Evolutionary conservation across 192 early-diverging fungal species (phyloP).

Genomic region (Gonapodya sp.): DNA sequence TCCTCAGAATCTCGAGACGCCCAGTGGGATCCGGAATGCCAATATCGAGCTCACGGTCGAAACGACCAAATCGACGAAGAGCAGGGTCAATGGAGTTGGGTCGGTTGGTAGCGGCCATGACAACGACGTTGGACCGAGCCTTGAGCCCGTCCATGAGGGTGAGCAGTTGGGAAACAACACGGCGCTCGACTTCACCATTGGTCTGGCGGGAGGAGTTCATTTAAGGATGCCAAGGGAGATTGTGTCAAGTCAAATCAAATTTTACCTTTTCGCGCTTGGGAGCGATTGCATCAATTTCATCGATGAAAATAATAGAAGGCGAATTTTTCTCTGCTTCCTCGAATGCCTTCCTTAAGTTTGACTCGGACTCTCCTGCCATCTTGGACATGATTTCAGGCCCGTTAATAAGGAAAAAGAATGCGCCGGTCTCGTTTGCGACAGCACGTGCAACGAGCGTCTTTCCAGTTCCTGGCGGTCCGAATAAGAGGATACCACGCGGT

Average conservation of each 20-base stretch:
- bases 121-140: constrained; percentile 92
- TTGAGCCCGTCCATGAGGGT: constrained; percentile 98
- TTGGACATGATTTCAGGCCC: constrained; percentile 99
- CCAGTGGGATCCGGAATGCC: constrained; percentile 98
- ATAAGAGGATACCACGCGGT: constrained; percentile 95
- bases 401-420: constrained; percentile 99
- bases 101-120: constrained; percentile 98
- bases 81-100: constrained; percentile 98
- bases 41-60: constrained; percentile 98
- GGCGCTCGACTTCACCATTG: constrained; percentile 96
- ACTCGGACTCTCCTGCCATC: constrained; percentile 99
- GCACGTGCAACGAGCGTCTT: constrained; percentile 98
- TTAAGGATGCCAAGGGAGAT: neutral
- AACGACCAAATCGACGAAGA: constrained; percentile 96
- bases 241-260: neutral
- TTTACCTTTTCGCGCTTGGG: constrained; percentile 91
- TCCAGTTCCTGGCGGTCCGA: constrained; percentile 96
- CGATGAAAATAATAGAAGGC: constrained; percentile 97
- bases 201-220: constrained; percentile 32
- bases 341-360: constrained; percentile 95
- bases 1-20: constrained; percentile 94
- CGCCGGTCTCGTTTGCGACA: constrained; percentile 98
- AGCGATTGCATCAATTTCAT: constrained; percentile 98
- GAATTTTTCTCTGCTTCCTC: constrained; percentile 98
- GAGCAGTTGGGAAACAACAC: constrained; percentile 95